Evolutionary conservation across 2,329 filamentous ascomycete species (phyloP).

Genomic region (Alternaria metachromatica): DNA sequence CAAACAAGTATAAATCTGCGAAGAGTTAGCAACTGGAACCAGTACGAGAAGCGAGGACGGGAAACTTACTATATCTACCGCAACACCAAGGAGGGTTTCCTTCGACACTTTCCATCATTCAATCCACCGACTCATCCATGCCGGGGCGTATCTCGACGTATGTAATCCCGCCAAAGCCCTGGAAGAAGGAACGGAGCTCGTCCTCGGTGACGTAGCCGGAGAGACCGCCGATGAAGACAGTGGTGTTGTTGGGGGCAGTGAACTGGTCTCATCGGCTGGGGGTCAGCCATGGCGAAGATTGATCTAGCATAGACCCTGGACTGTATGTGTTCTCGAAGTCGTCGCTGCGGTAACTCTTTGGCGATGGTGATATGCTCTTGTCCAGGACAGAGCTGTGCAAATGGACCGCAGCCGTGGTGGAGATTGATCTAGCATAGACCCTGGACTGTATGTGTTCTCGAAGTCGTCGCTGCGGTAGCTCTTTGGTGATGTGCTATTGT

Average conservation of each 20-base stretch:
- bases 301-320: conserved; percentile 9
- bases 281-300: not conserved
- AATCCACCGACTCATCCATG: conserved; percentile 75
- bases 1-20: not conserved
- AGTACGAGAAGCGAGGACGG: not conserved
- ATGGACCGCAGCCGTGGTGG: not conserved
- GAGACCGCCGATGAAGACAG: conserved; percentile 95
- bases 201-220: conserved; percentile 99
- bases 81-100: not conserved
- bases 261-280: conserved; percentile 77
- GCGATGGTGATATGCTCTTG: conserved; percentile 19
- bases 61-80: not conserved
- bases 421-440: conserved; percentile 3
- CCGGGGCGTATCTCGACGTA: conserved; percentile 99
- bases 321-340: conserved; percentile 13
- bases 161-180: conserved; percentile 98
- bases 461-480: conserved; percentile 29
- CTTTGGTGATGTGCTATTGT: conserved; percentile 14
- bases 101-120: not conserved
- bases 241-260: conserved; percentile 99
- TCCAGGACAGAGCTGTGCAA: too few relatives aligned
- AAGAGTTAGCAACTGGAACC: not conserved
- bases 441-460: conserved; percentile 15
- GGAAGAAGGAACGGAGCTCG: conserved; percentile 98
- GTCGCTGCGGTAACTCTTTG: conserved; percentile 31